Percentiles rank a stretch among this genome's conserved stretches.
Conservation (phyloP, 371 early-diverging fungal genomes). For the Rhizopus microsporus region DNA sequence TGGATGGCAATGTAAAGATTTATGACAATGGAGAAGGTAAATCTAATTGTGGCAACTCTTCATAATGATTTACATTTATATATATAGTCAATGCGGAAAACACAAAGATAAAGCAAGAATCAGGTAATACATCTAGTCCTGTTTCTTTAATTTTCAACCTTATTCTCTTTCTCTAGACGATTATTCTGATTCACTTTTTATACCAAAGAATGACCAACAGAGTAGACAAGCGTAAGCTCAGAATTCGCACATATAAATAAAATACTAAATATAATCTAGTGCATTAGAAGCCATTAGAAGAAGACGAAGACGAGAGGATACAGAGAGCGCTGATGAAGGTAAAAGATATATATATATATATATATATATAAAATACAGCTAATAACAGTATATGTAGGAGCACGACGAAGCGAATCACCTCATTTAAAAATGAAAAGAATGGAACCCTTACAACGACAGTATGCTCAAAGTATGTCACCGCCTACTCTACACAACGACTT, state of each 20-base stretch:
- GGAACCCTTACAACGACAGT: conserved; percentile 16
- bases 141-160: not conserved
- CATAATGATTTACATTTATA: conserved; percentile 17
- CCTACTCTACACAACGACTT: conserved; percentile 26
- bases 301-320: conserved; percentile 36
- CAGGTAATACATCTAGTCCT: conserved; percentile 7
- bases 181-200: conserved; percentile 1
- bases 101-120: conserved; percentile 37
- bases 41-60: conserved; percentile 6
- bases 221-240: conserved; percentile 43
- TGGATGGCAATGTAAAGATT: conserved; percentile 7
- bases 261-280: conserved; percentile 3
- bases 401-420: conserved; percentile 35
- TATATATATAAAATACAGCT: not conserved
- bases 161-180: conserved; percentile 2
- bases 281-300: conserved; percentile 30
- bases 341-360: not conserved
- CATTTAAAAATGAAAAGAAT: conserved; percentile 37
- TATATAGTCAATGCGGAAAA: conserved; percentile 25
- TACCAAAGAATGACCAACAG: conserved; percentile 27
- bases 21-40: conserved; percentile 8
- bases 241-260: too few species aligned
- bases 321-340: conserved; percentile 20
- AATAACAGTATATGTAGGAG: not conserved
- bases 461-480: conserved; percentile 33